These are phyloP conservation scores for Dendrostoma leiphaemia DNA, from an alignment of 2,329 filamentous ascomycete species.

Conservation along the genomic window DNA sequence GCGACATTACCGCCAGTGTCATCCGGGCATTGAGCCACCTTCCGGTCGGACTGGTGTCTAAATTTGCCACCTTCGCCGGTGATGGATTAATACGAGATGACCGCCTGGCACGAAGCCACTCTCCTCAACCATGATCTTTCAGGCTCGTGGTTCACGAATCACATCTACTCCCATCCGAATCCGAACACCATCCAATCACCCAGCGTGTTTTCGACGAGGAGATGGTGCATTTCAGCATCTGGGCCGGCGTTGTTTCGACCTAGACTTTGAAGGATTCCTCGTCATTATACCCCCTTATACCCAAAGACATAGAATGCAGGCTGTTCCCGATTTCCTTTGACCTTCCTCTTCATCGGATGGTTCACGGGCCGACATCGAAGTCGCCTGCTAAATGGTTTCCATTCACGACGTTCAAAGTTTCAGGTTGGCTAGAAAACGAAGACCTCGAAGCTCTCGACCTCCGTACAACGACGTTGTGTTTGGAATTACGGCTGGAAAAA, in stretches of 20 bases:
- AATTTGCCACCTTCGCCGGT: neutral
- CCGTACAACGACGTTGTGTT: neutral
- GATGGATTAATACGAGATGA: neutral
- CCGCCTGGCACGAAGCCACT: neutral
- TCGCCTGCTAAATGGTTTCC: neutral
- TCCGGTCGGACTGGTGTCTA: conserved; percentile 20
- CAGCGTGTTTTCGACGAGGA: conserved; percentile 5
- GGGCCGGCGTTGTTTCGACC: conserved; percentile 18
- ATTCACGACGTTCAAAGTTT: neutral
- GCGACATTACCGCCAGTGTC: conserved; percentile 28
- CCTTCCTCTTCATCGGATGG: neutral
- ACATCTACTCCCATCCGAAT: neutral
- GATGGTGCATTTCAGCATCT: conserved; percentile 17
- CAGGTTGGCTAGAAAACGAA: neutral
- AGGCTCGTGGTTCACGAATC: conserved; percentile 8
- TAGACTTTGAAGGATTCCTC: conserved; percentile 7
- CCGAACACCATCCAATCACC: neutral
- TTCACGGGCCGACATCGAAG: neutral
- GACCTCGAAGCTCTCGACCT: neutral
- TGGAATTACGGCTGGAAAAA: neutral
- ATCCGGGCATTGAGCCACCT: conserved; percentile 39
- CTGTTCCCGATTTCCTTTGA: neutral
- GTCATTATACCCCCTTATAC: conserved; percentile 17
- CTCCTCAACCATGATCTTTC: conserved; percentile 7
- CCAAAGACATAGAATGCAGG: conserved; percentile 18